phyloP scores from a whole-genome alignment of 2,329 filamentous ascomycete genomes.

The Ustulina deusta region DNA sequence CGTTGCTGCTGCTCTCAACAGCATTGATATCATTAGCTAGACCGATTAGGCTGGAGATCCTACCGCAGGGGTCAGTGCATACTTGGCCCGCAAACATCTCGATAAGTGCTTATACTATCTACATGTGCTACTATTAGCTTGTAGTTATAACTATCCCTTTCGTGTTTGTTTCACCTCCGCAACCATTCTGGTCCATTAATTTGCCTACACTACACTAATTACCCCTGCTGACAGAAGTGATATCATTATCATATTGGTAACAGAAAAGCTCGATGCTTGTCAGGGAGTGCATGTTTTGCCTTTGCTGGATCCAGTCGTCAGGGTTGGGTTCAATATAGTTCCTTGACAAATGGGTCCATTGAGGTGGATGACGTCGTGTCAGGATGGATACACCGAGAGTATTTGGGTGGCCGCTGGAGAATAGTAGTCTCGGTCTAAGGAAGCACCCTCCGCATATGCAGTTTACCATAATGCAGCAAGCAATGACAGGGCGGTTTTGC shows the following conservation, averaged over 20 bases:
- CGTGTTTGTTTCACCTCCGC: too few relatives aligned
- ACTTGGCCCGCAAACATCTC: slow-evolving; percentile 20
- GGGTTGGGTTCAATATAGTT: too few relatives aligned
- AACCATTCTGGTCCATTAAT: too few relatives aligned
- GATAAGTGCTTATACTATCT: slow-evolving; percentile 29
- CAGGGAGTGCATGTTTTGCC: not conserved
- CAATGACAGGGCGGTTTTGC: not conserved
- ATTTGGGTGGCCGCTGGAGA: not conserved
- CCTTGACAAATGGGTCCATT: too few relatives aligned
- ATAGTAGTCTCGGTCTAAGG: not conserved
- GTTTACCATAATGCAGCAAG: not conserved
- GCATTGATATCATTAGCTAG: slow-evolving; percentile 28
- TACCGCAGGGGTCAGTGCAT: slow-evolving; percentile 25
- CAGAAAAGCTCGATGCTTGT: not conserved
- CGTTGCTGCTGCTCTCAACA: not conserved
- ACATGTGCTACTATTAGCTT: slow-evolving; percentile 25
- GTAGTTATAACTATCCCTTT: slow-evolving; percentile 19
- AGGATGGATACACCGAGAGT: too few relatives aligned
- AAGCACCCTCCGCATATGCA: too few relatives aligned
- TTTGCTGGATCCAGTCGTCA: not conserved
- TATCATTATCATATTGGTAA: too few relatives aligned
- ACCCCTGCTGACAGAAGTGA: too few relatives aligned
- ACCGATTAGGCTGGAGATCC: slow-evolving; percentile 24
- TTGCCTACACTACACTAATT: too few relatives aligned
- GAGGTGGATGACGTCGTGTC: too few relatives aligned